Conservation (phyloP, 352 stramenopile genomes). For the Blastocystis sp. region DNA sequence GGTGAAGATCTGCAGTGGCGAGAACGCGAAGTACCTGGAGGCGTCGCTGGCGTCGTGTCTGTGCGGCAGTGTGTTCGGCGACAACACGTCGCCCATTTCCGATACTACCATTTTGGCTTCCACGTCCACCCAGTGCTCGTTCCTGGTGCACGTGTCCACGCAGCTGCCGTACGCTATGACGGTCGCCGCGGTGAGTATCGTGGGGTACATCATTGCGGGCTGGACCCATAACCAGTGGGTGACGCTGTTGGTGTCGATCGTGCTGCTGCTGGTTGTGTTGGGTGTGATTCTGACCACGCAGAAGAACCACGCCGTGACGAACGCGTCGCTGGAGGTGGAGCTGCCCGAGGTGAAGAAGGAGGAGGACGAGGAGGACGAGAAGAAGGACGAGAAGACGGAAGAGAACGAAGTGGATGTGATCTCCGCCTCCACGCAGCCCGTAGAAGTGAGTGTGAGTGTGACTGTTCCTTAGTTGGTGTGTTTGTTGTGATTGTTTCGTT, state of each 20-base stretch:
- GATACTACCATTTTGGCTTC: constrained; percentile 88
- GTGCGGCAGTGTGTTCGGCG: constrained; percentile 84
- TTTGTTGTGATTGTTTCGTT: too few relatives aligned
- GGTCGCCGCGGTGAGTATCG: constrained; percentile 1
- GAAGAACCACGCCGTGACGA: constrained; percentile 3
- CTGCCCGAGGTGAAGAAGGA: constrained; percentile 45
- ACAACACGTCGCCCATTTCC: constrained; percentile 88
- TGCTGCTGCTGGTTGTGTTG: constrained; percentile 20
- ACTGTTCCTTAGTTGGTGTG: too few relatives aligned
- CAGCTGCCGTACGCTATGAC: constrained; percentile 79
- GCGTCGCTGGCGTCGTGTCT: constrained; percentile 87
- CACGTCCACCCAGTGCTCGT: constrained; percentile 81
- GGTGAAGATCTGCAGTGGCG: constrained; percentile 81
- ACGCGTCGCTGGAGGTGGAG: constrained; percentile 20
- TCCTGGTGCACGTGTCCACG: constrained; percentile 79
- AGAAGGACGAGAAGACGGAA: not conserved
- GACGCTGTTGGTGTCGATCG: constrained; percentile 32
- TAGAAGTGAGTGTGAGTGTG: too few relatives aligned
- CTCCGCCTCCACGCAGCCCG: too few relatives aligned
- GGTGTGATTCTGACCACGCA: not conserved
- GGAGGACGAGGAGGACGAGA: not conserved
- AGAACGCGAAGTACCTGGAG: constrained; percentile 83
- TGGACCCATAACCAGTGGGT: not conserved
- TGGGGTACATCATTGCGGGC: constrained; percentile 52
- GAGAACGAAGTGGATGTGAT: not conserved